Percentiles rank a stretch among this genome's conserved stretches.
Evolutionary conservation across 306 rosid genomes (phyloP).

Genomic region (Casuarina glauca): DNA sequence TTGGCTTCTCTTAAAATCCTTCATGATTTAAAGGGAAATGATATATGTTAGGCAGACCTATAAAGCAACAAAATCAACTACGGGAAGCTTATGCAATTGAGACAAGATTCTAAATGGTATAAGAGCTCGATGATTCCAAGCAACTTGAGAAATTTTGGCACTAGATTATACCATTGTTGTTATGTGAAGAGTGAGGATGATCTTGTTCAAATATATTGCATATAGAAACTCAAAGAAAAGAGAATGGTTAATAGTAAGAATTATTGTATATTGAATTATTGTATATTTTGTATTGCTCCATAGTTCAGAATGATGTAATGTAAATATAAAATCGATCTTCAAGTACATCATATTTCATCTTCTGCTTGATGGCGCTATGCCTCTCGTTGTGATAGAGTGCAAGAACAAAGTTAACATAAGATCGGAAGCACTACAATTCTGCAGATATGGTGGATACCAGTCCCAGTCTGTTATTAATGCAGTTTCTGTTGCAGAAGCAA

Average conservation of each 20-base stretch:
- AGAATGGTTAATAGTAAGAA: conserved; percentile 33
- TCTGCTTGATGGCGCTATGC: not conserved
- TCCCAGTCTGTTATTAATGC: too few species aligned
- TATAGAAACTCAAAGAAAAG: conserved; percentile 38
- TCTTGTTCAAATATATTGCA: conserved; percentile 35
- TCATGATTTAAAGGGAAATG: conserved; percentile 23
- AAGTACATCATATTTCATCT: not conserved
- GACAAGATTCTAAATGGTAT: conserved; percentile 28
- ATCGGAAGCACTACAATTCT: not conserved
- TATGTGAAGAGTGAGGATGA: conserved; percentile 50
- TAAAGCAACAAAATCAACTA: conserved; percentile 34
- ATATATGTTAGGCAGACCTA: conserved; percentile 13
- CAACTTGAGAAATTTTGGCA: conserved; percentile 61
- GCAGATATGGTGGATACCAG: too few species aligned
- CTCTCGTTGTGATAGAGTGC: too few species aligned
- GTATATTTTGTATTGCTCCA: conserved; percentile 38
- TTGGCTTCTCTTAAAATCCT: conserved; percentile 15
- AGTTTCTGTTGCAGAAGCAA: too few species aligned
- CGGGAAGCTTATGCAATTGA: conserved; percentile 31
- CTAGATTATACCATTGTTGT: conserved; percentile 57
- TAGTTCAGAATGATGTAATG: conserved; percentile 34
- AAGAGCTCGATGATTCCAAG: conserved; percentile 43
- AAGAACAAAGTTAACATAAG: not conserved
- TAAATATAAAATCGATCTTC: conserved; percentile 11
- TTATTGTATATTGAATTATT: too few species aligned